Evolutionary conservation across 163 green algal genomes (phyloP).

Genomic region (Coccomyxa subellipsoidea): DNA sequence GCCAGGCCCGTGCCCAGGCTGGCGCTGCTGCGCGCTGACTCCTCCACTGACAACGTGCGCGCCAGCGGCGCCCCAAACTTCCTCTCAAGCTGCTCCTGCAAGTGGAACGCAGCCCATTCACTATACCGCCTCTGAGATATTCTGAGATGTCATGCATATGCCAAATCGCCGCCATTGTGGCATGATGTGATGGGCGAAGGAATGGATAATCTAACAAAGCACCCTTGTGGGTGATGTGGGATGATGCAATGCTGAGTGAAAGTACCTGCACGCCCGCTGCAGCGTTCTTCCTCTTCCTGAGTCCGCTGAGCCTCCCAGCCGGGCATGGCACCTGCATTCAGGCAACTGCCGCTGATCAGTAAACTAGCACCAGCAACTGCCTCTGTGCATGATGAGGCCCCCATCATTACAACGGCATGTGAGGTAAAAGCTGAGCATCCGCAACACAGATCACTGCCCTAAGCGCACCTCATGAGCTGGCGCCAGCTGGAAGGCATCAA

Average conservation of each 20-base stretch:
- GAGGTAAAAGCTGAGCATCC: not conserved
- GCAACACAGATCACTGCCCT: not conserved
- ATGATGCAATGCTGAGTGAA: not conserved
- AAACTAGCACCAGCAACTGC: no score
- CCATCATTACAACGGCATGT: no score
- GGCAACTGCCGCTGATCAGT: not conserved
- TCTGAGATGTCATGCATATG: no score
- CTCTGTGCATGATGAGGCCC: no score
- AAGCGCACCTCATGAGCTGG: not conserved
- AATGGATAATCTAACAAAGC: not conserved
- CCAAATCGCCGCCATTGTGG: no score
- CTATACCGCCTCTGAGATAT: no score
- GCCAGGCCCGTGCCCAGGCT: not conserved
- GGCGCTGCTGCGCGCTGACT: not conserved
- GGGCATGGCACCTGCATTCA: not conserved
- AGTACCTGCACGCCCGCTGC: not conserved
- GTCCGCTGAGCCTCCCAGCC: not conserved
- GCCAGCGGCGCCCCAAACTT: not conserved
- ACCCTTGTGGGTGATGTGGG: not conserved
- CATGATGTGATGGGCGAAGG: no score
- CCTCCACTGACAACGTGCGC: not conserved
- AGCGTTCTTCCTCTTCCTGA: not conserved
- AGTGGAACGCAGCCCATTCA: no score
- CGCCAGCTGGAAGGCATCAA: not conserved
- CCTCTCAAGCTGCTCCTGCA: not conserved